phyloP scores from a whole-genome alignment of 2,329 filamentous ascomycete genomes.

The Xylaria digitata region DNA sequence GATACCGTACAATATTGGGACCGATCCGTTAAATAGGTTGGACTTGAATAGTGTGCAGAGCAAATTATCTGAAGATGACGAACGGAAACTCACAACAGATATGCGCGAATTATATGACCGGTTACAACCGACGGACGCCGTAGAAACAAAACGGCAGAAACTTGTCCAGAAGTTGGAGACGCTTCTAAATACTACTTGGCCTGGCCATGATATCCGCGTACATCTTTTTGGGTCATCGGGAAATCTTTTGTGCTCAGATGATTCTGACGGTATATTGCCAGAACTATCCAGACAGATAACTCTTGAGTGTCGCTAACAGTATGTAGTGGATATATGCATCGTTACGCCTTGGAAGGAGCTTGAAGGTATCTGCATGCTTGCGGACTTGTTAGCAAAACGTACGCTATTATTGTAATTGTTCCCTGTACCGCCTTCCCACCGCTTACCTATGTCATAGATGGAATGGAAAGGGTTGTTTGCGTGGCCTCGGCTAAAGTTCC shows the following conservation, averaged over 20 bases:
- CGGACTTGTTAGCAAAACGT: conserved; percentile 86
- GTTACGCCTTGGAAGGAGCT: conserved; percentile 89
- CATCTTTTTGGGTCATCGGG: conserved; percentile 98
- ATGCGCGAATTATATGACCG: conserved; percentile 87
- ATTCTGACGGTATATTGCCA: conserved; percentile 83
- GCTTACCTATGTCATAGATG: conserved; percentile 70
- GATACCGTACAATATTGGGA: conserved; percentile 92
- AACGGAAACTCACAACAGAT: conserved; percentile 79
- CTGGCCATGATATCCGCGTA: conserved; percentile 87
- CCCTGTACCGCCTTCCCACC: neutral
- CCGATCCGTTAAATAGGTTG: conserved; percentile 78
- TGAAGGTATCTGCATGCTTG: conserved; percentile 90
- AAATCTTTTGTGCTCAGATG: conserved; percentile 91
- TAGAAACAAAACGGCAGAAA: conserved; percentile 77
- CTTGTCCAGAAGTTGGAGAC: conserved; percentile 89
- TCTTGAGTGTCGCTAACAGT: conserved; percentile 48
- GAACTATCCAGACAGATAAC: neutral
- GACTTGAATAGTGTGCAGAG: conserved; percentile 78
- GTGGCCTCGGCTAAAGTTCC: conserved; percentile 95
- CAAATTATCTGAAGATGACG: conserved; percentile 76
- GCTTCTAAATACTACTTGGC: conserved; percentile 91
- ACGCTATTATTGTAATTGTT: conserved; percentile 55
- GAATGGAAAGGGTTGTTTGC: conserved; percentile 96
- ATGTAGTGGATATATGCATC: conserved; percentile 93
- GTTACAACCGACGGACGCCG: conserved; percentile 83